Percentiles rank a stretch among this genome's conserved stretches.
Conservation (phyloP, 1,139 yeast species). For the Kodamaea suecica region DNA sequence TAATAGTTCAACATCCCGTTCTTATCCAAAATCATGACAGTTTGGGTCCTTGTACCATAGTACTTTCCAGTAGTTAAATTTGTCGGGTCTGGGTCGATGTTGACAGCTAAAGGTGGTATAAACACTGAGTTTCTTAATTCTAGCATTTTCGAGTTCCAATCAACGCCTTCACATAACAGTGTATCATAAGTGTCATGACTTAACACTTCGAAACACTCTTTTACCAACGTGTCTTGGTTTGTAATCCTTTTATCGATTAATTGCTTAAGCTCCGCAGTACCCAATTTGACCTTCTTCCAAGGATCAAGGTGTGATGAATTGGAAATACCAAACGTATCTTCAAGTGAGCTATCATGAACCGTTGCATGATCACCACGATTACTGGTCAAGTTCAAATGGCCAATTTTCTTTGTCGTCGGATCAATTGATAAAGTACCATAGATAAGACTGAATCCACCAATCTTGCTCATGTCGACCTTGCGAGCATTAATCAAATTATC, state of each 20-base stretch:
- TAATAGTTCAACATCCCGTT: conserved; percentile 41
- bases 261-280: conserved; percentile 42
- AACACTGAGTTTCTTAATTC: conserved; percentile 62
- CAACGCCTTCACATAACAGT: conserved; percentile 20
- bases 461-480: conserved; percentile 35
- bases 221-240: conserved; percentile 44
- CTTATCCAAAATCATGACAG: conserved; percentile 61
- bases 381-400: conserved; percentile 47
- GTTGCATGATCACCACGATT: conserved; percentile 46
- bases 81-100: conserved; percentile 10
- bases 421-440: conserved; percentile 54
- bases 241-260: conserved; percentile 24
- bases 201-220: conserved; percentile 52
- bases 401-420: conserved; percentile 21
- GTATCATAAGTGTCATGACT: conserved; percentile 43
- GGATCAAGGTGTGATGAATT: conserved; percentile 61
- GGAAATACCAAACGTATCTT: conserved; percentile 49
- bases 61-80: conserved; percentile 38
- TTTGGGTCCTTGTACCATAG: conserved; percentile 92
- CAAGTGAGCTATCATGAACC: conserved; percentile 22
- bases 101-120: conserved; percentile 58
- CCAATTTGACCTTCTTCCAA: conserved; percentile 70
- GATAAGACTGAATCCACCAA: conserved; percentile 84
- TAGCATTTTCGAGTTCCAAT: conserved; percentile 32
- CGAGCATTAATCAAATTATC: conserved; percentile 20